Conservation (phyloP, 2,329 filamentous ascomycete species). For the Pestalotiopsis fici region DNA sequence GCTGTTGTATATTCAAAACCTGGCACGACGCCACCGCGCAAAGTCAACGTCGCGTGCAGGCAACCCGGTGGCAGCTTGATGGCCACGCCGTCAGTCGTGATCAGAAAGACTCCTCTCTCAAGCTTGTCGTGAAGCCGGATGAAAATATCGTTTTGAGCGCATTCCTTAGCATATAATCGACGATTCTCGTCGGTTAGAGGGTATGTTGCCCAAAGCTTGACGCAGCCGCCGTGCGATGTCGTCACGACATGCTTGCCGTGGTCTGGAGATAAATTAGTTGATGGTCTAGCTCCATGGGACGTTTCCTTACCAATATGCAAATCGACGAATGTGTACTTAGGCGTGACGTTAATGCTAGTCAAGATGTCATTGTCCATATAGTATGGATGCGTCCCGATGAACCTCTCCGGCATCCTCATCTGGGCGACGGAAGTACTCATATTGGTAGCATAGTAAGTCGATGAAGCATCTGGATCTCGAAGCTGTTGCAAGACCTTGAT, state of each 20-base stretch:
- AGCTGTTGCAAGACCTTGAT: not conserved
- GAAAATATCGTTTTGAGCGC: too few species aligned
- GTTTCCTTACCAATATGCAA: not conserved
- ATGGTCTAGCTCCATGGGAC: not conserved
- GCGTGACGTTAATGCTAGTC: not conserved
- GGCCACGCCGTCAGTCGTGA: too few species aligned
- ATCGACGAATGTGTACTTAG: not conserved
- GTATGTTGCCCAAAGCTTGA: not conserved
- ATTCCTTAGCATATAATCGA: not conserved
- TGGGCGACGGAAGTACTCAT: not conserved
- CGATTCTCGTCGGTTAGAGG: not conserved
- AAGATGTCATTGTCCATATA: not conserved
- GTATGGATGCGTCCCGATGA: not conserved
- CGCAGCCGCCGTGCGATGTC: not conserved
- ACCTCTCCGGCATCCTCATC: not conserved
- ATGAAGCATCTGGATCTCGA: not conserved
- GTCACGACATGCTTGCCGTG: not conserved
- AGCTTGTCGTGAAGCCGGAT: too few species aligned
- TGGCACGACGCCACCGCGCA: too few species aligned
- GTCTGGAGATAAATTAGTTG: not conserved
- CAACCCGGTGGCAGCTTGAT: too few species aligned
- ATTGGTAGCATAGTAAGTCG: not conserved
- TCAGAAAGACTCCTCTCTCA: too few species aligned
- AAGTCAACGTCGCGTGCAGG: too few species aligned
- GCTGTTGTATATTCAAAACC: too few species aligned